A percentile compares a stretch with the other conserved stretches of the same genome.
Evolutionary conservation across 2,329 filamentous ascomycete genomes (phyloP).

Genomic region (Pyrenophora seminiperda): DNA sequence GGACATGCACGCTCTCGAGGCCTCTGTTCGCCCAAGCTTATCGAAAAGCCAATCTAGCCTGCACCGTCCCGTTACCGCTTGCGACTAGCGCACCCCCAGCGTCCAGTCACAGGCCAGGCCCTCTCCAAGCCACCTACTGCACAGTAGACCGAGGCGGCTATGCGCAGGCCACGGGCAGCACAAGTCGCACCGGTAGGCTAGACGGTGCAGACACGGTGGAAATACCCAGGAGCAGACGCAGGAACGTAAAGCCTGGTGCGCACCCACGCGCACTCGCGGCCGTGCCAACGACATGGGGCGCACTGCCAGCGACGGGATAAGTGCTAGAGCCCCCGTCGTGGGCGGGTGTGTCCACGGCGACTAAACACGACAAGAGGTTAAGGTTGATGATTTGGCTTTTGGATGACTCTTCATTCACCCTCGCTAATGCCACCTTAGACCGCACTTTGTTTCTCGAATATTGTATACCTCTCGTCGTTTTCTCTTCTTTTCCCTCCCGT

Average conservation of each 20-base stretch:
- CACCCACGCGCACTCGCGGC: conserved; percentile 3
- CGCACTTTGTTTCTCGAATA: conserved; percentile 25
- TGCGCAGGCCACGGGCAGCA: conserved; percentile 27
- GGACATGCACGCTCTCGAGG: conserved; percentile 14
- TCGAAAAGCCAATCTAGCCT: conserved; percentile 19
- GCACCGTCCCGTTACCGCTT: conserved; percentile 24
- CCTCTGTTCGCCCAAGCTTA: conserved; percentile 27
- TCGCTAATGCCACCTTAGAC: conserved; percentile 29
- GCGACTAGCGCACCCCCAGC: conserved; percentile 11
- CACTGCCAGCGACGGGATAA: conserved; percentile 34
- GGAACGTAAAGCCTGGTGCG: conserved; percentile 29
- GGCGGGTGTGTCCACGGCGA: conserved; percentile 13
- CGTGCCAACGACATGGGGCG: conserved; percentile 14
- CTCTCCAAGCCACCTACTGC: conserved; percentile 32
- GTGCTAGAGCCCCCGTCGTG: conserved; percentile 29
- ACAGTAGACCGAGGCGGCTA: conserved; percentile 40
- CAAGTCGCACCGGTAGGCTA: conserved; percentile 30
- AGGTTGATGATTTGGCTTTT: conserved; percentile 21
- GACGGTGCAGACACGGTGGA: conserved; percentile 24
- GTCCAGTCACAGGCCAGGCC: conserved; percentile 31
- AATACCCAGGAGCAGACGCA: conserved; percentile 43
- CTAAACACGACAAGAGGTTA: conserved; percentile 20
- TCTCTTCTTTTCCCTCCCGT: conserved; percentile 13
- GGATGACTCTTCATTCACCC: conserved; percentile 34
- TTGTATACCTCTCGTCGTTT: conserved; percentile 18